A percentile compares a stretch with the other conserved stretches of the same genome.
Evolutionary conservation across 768 basidiomycete genomes (phyloP).

Genomic region (Xanthoconium purpureum): DNA sequence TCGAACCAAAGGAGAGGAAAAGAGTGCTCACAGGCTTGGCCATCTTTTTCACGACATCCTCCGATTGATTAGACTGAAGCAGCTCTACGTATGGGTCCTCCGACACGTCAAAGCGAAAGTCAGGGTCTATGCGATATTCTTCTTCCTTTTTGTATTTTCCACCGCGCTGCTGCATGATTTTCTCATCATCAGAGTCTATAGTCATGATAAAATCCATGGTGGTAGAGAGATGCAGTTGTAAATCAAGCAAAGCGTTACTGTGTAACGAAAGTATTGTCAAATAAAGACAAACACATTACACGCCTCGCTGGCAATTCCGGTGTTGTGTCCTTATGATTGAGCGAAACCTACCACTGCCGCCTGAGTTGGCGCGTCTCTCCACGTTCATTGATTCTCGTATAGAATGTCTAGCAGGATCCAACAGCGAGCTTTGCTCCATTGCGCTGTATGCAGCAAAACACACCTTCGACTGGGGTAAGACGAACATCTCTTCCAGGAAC

Average conservation of each 20-base stretch:
- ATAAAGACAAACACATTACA: conserved; percentile 18
- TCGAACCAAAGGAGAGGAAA: conserved; percentile 3
- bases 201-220: conserved; percentile 74
- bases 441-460: conserved; percentile 70
- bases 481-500: not conserved
- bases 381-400: conserved; percentile 51
- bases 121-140: conserved; percentile 68
- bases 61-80: conserved; percentile 40
- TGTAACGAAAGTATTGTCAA: conserved; percentile 2
- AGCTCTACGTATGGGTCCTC: conserved; percentile 68
- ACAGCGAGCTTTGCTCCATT: conserved; percentile 48
- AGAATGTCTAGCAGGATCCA: conserved; percentile 55
- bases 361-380: conserved; percentile 49
- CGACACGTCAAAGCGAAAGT: conserved; percentile 77
- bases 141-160: conserved; percentile 35
- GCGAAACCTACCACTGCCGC: conserved; percentile 27
- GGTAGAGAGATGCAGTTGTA: not conserved
- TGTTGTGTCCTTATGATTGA: conserved; percentile 16
- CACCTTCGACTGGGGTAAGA: conserved; percentile 72
- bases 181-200: conserved; percentile 77
- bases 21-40: conserved; percentile 53
- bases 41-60: conserved; percentile 60
- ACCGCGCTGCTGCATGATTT: conserved; percentile 26
- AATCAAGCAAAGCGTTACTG: too few relatives aligned
- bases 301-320: not conserved